phyloP scores from a whole-genome alignment of 257 asterid species.

The Solanum sejunctum region DNA sequence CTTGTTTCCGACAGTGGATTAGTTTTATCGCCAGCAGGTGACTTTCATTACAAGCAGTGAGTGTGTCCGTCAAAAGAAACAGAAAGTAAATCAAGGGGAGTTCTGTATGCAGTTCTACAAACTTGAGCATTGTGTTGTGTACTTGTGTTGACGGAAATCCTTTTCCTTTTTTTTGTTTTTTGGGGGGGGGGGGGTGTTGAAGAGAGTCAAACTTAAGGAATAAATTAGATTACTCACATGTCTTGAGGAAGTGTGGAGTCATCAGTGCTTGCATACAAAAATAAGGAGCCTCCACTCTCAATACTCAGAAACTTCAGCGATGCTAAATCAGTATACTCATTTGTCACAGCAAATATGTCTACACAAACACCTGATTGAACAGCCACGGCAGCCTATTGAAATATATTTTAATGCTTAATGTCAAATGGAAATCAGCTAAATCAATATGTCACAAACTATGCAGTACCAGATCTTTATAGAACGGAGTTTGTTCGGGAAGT shows the following conservation, averaged over 20 bases:
- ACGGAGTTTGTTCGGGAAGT: conserved; percentile 96
- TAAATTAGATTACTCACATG: conserved; percentile 43
- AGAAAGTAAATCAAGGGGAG: background rate
- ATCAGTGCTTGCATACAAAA: conserved; percentile 83
- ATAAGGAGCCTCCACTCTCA: conserved; percentile 97
- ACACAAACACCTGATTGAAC: conserved; percentile 98
- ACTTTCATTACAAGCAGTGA: background rate
- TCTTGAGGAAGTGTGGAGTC: conserved; percentile 99
- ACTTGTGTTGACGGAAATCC: background rate
- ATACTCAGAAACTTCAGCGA: conserved; percentile 94
- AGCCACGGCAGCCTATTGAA: conserved; percentile 91
- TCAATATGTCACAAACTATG: background rate
- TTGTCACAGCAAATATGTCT: conserved; percentile 94
- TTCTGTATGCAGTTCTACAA: background rate
- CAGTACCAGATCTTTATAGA: conserved; percentile 88
- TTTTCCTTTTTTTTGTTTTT: too few relatives aligned
- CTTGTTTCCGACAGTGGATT: background rate
- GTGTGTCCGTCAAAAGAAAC: background rate
- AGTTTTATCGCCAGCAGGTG: background rate
- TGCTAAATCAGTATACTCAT: conserved; percentile 97
- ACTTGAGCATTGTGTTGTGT: background rate
- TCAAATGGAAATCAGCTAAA: conserved; percentile 8
- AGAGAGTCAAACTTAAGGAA: too few relatives aligned
- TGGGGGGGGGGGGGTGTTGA: rapidly evolving
- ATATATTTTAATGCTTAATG: conserved; percentile 19